These are phyloP conservation scores for Blastobotrys elegans DNA, from an alignment of 1,139 yeast genomes.

Conservation along the genomic window DNA sequence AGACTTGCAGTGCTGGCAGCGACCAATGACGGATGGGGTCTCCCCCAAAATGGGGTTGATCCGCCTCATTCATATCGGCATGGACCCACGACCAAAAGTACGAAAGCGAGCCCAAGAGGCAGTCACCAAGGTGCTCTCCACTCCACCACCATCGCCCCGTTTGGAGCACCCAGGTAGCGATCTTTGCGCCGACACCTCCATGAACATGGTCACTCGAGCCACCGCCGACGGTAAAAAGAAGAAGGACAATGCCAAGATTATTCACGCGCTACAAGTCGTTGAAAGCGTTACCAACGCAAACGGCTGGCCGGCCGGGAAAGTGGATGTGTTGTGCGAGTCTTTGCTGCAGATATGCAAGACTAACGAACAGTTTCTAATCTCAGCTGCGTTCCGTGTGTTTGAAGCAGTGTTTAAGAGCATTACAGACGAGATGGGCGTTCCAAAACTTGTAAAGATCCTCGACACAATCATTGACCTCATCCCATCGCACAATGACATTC, in stretches of 20 bases:
- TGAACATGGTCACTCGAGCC: constrained; percentile 46
- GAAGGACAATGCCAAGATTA: constrained; percentile 40
- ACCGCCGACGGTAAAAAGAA: constrained; percentile 37
- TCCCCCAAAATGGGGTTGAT: constrained; percentile 79
- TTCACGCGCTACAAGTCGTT: constrained; percentile 74
- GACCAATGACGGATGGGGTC: constrained; percentile 39
- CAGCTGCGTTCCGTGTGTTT: constrained; percentile 79
- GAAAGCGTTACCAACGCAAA: constrained; percentile 64
- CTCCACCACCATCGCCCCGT: constrained; percentile 80
- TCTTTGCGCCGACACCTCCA: constrained; percentile 63
- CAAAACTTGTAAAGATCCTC: constrained; percentile 56
- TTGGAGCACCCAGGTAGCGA: constrained; percentile 72
- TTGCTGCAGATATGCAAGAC: constrained; percentile 73
- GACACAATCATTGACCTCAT: constrained; percentile 71
- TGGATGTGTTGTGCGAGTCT: constrained; percentile 71
- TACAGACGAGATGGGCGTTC: constrained; percentile 53
- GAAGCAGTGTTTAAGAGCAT: constrained; percentile 79
- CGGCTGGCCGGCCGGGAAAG: constrained; percentile 71
- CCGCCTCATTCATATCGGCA: constrained; percentile 72
- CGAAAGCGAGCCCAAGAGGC: constrained; percentile 95
- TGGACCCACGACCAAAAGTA: constrained; percentile 92
- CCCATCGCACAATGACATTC: constrained; percentile 77
- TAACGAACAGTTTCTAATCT: constrained; percentile 75
- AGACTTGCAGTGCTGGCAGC: constrained; percentile 70
- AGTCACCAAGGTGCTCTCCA: constrained; percentile 51